These are phyloP conservation scores for Malassezia nana DNA, from an alignment of 1,284 basidiomycete species.

Conservation along the genomic window DNA sequence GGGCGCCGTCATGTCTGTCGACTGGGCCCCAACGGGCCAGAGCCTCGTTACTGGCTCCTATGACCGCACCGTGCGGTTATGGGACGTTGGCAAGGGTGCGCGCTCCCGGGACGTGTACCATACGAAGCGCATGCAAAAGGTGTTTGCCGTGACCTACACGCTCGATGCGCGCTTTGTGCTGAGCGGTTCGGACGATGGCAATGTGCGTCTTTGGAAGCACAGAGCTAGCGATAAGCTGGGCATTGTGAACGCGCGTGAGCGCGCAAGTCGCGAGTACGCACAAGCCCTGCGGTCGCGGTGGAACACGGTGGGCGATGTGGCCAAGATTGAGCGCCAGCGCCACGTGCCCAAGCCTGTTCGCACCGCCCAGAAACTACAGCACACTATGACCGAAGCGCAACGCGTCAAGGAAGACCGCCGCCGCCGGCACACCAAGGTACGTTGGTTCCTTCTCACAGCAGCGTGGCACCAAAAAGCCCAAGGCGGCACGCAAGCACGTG, in stretches of 20 bases:
- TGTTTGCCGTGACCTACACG: constrained; percentile 56
- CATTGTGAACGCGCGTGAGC: constrained; percentile 78
- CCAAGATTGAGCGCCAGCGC: constrained; percentile 68
- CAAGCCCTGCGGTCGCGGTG: constrained; percentile 79
- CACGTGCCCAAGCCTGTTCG: constrained; percentile 84
- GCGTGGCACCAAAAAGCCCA: constrained; percentile 75
- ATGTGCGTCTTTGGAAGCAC: constrained; percentile 92
- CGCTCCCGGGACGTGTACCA: constrained; percentile 79
- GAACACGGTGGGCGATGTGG: constrained; percentile 63
- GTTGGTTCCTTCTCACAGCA: constrained; percentile 50
- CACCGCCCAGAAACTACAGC: constrained; percentile 75
- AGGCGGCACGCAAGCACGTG: constrained; percentile 66
- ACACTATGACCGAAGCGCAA: constrained; percentile 80
- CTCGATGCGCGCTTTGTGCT: constrained; percentile 86
- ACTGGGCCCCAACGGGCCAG: constrained; percentile 68
- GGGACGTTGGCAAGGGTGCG: constrained; percentile 76
- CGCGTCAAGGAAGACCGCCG: constrained; percentile 88
- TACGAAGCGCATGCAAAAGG: constrained; percentile 98
- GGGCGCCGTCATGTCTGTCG: constrained; percentile 62
- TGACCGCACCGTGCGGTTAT: constrained; percentile 87
- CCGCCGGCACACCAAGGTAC: constrained; percentile 55
- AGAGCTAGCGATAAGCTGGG: constrained; percentile 86
- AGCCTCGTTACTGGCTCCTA: constrained; percentile 93
- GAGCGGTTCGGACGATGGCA: constrained; percentile 91
- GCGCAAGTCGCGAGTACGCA: constrained; percentile 83